Percentiles rank a stretch among this genome's conserved stretches.
Evolutionary conservation across 441 rosid genomes (phyloP).

Genomic region (Rhodomyrtus psidioides): DNA sequence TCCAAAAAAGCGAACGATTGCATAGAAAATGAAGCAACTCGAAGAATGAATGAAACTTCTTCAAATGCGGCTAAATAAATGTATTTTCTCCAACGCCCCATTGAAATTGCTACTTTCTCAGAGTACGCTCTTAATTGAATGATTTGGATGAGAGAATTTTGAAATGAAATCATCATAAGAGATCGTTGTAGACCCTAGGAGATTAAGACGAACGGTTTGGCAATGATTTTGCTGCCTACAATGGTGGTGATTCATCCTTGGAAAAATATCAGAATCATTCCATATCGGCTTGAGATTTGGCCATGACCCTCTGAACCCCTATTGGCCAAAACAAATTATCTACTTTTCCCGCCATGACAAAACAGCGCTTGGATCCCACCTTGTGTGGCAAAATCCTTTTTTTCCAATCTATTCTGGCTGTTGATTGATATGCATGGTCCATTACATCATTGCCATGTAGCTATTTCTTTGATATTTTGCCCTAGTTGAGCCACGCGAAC

Average conservation of each 20-base stretch:
- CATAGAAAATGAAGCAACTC: not conserved
- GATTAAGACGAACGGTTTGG: not conserved
- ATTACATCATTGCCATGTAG: not conserved
- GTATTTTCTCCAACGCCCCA: not conserved
- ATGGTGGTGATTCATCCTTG: not conserved
- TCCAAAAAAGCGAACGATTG: not conserved
- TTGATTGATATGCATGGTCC: not conserved
- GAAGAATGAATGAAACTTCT: not conserved
- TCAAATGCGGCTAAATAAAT: not conserved
- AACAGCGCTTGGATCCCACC: not conserved
- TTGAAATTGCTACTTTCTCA: not conserved
- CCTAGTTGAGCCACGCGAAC: not conserved
- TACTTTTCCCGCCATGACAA: not conserved
- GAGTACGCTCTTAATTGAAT: not conserved
- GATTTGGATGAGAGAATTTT: not conserved
- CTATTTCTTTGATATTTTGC: not conserved
- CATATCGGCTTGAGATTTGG: not conserved
- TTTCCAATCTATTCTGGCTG: not conserved
- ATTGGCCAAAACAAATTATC: not conserved
- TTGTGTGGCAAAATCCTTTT: not conserved
- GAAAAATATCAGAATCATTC: not conserved
- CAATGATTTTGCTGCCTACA: not conserved
- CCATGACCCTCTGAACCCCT: not conserved
- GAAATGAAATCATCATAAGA: not conserved
- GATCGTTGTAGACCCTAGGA: not conserved